Conservation (phyloP, 2,329 filamentous ascomycete species). For the Hirsutella minnesotensis region DNA sequence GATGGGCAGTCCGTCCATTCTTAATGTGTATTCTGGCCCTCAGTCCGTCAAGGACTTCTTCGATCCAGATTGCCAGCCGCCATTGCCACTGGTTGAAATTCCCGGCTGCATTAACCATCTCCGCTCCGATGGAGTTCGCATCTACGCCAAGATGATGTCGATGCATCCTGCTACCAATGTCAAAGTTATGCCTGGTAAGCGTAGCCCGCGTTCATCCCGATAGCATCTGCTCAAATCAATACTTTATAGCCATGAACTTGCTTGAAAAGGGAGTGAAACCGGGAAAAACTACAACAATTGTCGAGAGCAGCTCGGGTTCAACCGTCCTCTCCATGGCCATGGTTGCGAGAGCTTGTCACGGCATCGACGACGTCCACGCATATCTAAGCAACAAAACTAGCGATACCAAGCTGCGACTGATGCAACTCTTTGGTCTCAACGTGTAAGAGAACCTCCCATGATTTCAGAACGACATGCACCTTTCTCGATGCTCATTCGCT, state of each 20-base stretch:
- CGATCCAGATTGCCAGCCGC: constrained; percentile 43
- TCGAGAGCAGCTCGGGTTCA: constrained; percentile 50
- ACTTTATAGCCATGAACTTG: constrained; percentile 28
- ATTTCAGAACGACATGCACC: too few species aligned
- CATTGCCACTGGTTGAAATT: constrained; percentile 47
- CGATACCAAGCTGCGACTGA: constrained; percentile 17
- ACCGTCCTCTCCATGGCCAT: constrained; percentile 46
- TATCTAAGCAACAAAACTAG: constrained; percentile 36
- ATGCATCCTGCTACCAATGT: constrained; percentile 51
- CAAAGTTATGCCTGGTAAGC: constrained; percentile 40
- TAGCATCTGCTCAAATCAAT: background rate
- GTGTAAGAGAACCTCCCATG: constrained; percentile 17
- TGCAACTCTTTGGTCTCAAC: constrained; percentile 21
- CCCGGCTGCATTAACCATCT: constrained; percentile 44
- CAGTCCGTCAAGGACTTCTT: constrained; percentile 46
- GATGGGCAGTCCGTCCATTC: too few species aligned
- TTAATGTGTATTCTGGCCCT: constrained; percentile 44
- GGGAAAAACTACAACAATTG: constrained; percentile 36
- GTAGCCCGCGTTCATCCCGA: background rate
- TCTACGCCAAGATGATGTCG: constrained; percentile 55
- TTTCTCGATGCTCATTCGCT: too few species aligned
- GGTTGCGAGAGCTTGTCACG: constrained; percentile 20
- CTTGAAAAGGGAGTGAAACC: constrained; percentile 32
- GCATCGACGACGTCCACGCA: constrained; percentile 29
- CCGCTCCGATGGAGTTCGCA: constrained; percentile 42